phyloP scores from a whole-genome alignment of 2,329 filamentous ascomycete species.

The Trichoderma pleuroti region DNA sequence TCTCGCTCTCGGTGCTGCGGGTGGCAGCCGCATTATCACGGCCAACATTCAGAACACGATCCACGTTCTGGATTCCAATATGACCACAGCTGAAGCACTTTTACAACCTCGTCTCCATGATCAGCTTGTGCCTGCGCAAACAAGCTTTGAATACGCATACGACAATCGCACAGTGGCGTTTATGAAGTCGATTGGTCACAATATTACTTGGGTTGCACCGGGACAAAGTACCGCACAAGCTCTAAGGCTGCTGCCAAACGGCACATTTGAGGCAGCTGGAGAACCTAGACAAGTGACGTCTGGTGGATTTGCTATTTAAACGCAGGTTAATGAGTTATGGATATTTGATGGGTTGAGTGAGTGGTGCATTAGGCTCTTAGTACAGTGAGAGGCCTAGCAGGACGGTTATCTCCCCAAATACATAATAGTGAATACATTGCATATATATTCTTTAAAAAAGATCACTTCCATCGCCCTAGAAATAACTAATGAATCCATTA shows the following conservation, averaged over 20 bases:
- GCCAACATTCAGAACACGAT: constrained; percentile 74
- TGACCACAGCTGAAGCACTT: constrained; percentile 57
- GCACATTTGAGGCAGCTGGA: constrained; percentile 72
- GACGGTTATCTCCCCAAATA: background rate
- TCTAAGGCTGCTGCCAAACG: constrained; percentile 60
- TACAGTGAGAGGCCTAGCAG: background rate
- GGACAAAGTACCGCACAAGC: constrained; percentile 71
- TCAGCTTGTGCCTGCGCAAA: constrained; percentile 68
- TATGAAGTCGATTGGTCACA: constrained; percentile 65
- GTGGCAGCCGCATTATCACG: constrained; percentile 81
- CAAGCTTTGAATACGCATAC: constrained; percentile 68
- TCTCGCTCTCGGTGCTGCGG: constrained; percentile 72
- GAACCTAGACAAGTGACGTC: constrained; percentile 78
- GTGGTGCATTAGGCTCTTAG: background rate
- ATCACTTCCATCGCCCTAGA: background rate
- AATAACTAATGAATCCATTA: background rate
- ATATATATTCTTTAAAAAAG: background rate
- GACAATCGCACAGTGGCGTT: constrained; percentile 66
- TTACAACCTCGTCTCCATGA: constrained; percentile 76
- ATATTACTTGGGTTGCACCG: constrained; percentile 66
- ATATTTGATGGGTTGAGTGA: background rate
- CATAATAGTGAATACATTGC: background rate
- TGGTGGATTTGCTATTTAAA: constrained; percentile 57
- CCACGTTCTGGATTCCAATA: constrained; percentile 64
- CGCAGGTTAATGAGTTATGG: background rate